These are phyloP conservation scores for Aureobasidium pullulans DNA, from an alignment of 2,329 filamentous ascomycete genomes.

Conservation along the genomic window DNA sequence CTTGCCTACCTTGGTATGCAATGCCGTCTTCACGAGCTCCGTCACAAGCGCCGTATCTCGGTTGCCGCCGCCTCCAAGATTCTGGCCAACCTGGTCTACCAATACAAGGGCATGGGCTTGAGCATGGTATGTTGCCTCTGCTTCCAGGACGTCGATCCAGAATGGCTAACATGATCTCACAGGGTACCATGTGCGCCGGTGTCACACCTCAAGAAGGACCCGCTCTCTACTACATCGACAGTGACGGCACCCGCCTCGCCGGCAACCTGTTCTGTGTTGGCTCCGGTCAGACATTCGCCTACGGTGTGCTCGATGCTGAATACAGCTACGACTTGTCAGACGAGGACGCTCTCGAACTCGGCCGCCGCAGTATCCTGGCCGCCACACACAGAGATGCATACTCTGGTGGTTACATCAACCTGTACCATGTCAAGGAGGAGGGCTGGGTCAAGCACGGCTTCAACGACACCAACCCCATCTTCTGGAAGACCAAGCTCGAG, in stretches of 20 bases:
- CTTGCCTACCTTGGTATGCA: constrained; percentile 98
- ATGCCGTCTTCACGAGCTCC: constrained; percentile 97
- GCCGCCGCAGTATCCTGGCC: constrained; percentile 84
- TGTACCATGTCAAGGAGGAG: constrained; percentile 98
- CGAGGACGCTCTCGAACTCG: constrained; percentile 85
- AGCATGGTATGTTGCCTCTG: constrained; percentile 58
- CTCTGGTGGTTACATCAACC: constrained; percentile 96
- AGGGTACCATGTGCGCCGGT: constrained; percentile 95
- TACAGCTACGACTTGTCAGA: constrained; percentile 83
- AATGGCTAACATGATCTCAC: background rate
- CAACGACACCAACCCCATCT: constrained; percentile 95
- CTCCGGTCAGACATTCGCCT: constrained; percentile 96
- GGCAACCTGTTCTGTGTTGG: constrained; percentile 98
- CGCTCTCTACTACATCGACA: constrained; percentile 98
- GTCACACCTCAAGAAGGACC: constrained; percentile 93
- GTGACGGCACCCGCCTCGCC: constrained; percentile 82
- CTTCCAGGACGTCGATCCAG: background rate
- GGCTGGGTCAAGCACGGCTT: constrained; percentile 99
- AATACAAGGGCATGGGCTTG: constrained; percentile 97
- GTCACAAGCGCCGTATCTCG: constrained; percentile 97
- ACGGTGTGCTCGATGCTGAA: constrained; percentile 93
- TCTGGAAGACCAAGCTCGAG: constrained; percentile 98
- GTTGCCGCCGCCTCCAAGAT: constrained; percentile 97
- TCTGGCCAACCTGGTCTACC: constrained; percentile 94
- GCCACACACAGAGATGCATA: constrained; percentile 97